Percentiles rank a stretch among this genome's conserved stretches.
These are phyloP conservation scores for Parathielavia hyrcaniae DNA, from an alignment of 495 filamentous ascomycete genomes.

Conservation along the genomic window DNA sequence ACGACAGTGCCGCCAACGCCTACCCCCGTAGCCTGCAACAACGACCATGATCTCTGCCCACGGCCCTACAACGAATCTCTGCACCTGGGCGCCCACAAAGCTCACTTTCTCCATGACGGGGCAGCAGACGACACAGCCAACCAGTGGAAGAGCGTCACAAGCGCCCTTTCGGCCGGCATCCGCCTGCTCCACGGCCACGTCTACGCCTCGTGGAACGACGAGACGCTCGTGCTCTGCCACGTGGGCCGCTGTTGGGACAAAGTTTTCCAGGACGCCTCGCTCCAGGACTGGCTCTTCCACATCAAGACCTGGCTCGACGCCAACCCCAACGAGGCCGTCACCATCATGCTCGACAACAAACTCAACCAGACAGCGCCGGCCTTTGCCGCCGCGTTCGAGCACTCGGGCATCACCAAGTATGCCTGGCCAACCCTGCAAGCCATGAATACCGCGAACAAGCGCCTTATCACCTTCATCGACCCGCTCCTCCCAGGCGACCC, in stretches of 20 bases:
- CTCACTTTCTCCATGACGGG: slow-evolving; percentile 55
- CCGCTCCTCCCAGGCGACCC: slow-evolving; percentile 43
- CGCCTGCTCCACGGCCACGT: slow-evolving; percentile 66
- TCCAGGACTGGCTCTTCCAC: slow-evolving; percentile 50
- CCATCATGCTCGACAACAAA: slow-evolving; percentile 62
- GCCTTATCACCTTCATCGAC: slow-evolving; percentile 59
- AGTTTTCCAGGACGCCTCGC: slow-evolving; percentile 54
- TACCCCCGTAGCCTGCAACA: slow-evolving; percentile 53
- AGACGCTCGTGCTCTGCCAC: slow-evolving; percentile 59
- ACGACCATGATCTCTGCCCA: slow-evolving; percentile 55
- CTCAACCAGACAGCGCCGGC: slow-evolving; percentile 45
- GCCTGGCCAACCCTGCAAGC: slow-evolving; percentile 61
- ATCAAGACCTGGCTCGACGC: slow-evolving; percentile 60
- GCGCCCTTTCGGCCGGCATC: slow-evolving; percentile 60
- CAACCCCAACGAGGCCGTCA: slow-evolving; percentile 63
- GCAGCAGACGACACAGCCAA: slow-evolving; percentile 54
- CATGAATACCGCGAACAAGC: slow-evolving; percentile 48
- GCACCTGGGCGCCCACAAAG: slow-evolving; percentile 64
- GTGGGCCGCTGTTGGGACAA: no score
- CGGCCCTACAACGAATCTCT: slow-evolving; percentile 60
- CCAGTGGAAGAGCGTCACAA: slow-evolving; percentile 59
- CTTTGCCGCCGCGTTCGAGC: slow-evolving; percentile 50
- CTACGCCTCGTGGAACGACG: slow-evolving; percentile 44
- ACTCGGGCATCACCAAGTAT: slow-evolving; percentile 52
- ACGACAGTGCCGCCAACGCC: slow-evolving; percentile 4